A percentile compares a stretch with the other conserved stretches of the same genome.
Evolutionary conservation across 805 yeast genomes (phyloP).

Genomic region (Metschnikowia hibisci): DNA sequence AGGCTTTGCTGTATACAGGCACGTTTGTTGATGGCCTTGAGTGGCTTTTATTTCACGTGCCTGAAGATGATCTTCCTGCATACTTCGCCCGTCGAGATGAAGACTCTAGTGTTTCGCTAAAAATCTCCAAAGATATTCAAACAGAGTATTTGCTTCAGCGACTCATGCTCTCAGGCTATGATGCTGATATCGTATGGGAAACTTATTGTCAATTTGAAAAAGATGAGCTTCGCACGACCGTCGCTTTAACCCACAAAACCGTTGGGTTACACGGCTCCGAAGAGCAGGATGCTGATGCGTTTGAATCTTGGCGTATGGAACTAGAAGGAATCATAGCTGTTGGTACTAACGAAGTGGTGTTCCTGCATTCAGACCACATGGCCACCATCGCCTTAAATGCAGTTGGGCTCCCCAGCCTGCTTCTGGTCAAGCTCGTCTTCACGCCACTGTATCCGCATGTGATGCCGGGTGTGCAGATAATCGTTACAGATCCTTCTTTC

Average conservation of each 20-base stretch:
- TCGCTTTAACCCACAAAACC: constrained; percentile 41
- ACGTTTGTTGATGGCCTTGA: constrained; percentile 54
- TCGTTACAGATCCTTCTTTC: constrained; percentile 39
- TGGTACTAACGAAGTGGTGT: constrained; percentile 44
- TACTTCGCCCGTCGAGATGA: constrained; percentile 53
- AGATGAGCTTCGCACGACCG: constrained; percentile 50
- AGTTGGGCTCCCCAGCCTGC: constrained; percentile 9
- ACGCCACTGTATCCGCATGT: constrained; percentile 54
- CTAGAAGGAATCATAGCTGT: constrained; percentile 61
- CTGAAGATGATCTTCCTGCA: constrained; percentile 88
- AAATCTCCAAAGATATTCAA: constrained; percentile 49
- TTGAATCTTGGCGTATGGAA: constrained; percentile 69
- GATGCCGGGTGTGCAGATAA: constrained; percentile 63
- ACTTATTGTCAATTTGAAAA: constrained; percentile 39
- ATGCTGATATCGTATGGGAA: constrained; percentile 56
- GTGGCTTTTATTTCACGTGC: constrained; percentile 83
- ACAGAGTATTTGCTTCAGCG: constrained; percentile 57
- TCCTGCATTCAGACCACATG: constrained; percentile 20
- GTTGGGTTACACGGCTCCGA: constrained; percentile 3
- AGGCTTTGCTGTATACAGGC: constrained; percentile 59
- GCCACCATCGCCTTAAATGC: constrained; percentile 12
- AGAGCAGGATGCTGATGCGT: constrained; percentile 24
- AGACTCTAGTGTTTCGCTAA: constrained; percentile 57
- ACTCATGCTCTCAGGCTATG: constrained; percentile 64
- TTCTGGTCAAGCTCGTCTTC: constrained; percentile 24